Percentiles rank a stretch among this genome's conserved stretches.
Evolutionary conservation across 805 yeast species (phyloP).

Genomic region (Allodekkera sacchari): DNA sequence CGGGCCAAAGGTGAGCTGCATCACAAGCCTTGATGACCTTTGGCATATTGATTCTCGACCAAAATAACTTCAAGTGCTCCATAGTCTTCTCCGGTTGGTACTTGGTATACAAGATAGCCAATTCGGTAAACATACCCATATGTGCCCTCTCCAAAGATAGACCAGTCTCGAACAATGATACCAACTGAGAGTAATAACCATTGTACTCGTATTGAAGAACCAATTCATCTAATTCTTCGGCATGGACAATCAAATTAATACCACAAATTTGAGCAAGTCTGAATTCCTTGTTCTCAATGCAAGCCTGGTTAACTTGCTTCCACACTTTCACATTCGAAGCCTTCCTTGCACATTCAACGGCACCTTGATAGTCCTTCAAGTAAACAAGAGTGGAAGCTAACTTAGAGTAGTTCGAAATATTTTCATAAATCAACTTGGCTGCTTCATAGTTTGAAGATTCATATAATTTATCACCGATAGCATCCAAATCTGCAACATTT

Average conservation of each 20-base stretch:
- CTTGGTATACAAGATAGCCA: conserved; percentile 84
- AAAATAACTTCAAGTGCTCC: conserved; percentile 95
- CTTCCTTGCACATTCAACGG: conserved; percentile 98
- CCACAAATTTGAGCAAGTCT: conserved; percentile 98
- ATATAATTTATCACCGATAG: conserved; percentile 86
- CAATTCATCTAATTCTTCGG: conserved; percentile 89
- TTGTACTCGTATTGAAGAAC: conserved; percentile 79
- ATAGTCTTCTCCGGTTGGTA: conserved; percentile 83
- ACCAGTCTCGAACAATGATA: conserved; percentile 91
- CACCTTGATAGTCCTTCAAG: conserved; percentile 87
- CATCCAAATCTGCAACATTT: conserved; percentile 87
- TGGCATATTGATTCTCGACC: conserved; percentile 98
- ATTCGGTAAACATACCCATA: conserved; percentile 99
- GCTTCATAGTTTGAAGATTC: conserved; percentile 81
- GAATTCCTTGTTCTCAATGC: conserved; percentile 91
- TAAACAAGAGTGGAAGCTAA: conserved; percentile 94
- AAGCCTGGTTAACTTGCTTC: conserved; percentile 96
- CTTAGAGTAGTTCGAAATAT: conserved; percentile 89
- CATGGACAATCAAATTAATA: conserved; percentile 91
- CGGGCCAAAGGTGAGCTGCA: conserved; percentile 92
- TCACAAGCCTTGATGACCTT: conserved; percentile 93
- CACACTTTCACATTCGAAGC: conserved; percentile 90
- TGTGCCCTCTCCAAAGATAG: conserved; percentile 96
- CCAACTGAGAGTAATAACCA: conserved; percentile 88
- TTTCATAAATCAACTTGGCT: conserved; percentile 79